Evolutionary conservation across 2,329 filamentous ascomycete species (phyloP).

Genomic region (Nakataea oryzae): DNA sequence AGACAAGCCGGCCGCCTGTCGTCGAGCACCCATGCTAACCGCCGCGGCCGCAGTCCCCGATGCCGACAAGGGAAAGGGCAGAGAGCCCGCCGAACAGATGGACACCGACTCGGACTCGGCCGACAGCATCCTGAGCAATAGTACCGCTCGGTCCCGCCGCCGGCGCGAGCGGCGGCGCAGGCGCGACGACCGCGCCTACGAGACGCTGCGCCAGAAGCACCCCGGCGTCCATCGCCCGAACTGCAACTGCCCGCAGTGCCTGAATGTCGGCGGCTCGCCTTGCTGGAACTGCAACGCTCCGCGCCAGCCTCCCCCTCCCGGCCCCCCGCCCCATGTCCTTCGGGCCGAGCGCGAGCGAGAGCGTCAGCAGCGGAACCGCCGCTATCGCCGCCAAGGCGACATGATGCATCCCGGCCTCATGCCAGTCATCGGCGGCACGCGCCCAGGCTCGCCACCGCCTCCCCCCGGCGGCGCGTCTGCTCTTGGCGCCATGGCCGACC

Average conservation of each 20-base stretch:
- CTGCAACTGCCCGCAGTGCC: constrained; percentile 31
- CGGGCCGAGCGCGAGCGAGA: constrained; percentile 7
- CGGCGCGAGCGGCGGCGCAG: constrained; percentile 21
- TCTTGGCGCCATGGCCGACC: constrained; percentile 1
- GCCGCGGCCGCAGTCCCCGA: constrained; percentile 14
- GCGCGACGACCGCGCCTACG: constrained; percentile 23
- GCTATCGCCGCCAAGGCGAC: constrained; percentile 5
- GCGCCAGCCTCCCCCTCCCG: constrained; percentile 17
- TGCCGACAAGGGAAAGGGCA: constrained; percentile 32
- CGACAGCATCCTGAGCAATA: constrained; percentile 23
- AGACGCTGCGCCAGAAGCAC: constrained; percentile 29
- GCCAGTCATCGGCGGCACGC: no score
- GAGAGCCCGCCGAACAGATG: constrained; percentile 21
- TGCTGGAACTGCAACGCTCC: constrained; percentile 31
- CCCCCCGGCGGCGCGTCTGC: background rate
- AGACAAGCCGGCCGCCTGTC: background rate
- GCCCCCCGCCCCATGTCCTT: constrained; percentile 8
- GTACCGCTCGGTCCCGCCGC: constrained; percentile 20
- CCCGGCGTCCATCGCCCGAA: constrained; percentile 31
- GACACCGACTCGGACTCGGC: constrained; percentile 16
- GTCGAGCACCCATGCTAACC: constrained; percentile 3
- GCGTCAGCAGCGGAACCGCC: constrained; percentile 1
- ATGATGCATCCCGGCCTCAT: background rate
- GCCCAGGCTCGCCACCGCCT: background rate
- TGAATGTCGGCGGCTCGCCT: constrained; percentile 19